Percentiles rank a stretch among this genome's conserved stretches.
These are phyloP conservation scores for Colletotrichum lentis DNA, from an alignment of 2,329 filamentous ascomycete species.

Conservation along the genomic window DNA sequence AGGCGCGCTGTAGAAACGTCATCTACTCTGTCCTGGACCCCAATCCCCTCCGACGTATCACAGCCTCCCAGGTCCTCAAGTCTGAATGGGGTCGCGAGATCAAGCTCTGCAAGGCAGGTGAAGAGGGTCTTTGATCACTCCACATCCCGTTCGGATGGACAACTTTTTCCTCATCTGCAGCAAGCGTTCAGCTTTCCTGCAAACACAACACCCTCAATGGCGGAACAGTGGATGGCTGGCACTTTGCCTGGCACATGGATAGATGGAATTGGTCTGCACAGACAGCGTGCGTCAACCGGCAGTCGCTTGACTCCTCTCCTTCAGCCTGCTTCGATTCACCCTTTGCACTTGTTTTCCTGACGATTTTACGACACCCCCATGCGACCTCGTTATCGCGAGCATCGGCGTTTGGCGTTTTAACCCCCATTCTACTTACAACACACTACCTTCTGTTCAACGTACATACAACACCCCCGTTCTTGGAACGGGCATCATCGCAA, in stretches of 20 bases:
- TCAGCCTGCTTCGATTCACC: conserved; percentile 30
- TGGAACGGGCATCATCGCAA: conserved; percentile 31
- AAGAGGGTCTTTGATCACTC: conserved; percentile 82
- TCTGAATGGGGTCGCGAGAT: conserved; percentile 99
- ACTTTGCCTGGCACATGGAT: conserved; percentile 15
- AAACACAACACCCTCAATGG: conserved; percentile 7
- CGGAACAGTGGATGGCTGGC: conserved; percentile 21
- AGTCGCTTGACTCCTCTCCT: conserved; percentile 21
- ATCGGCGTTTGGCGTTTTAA: conserved; percentile 39
- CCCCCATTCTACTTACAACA: conserved; percentile 30
- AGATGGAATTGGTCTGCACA: conserved; percentile 25
- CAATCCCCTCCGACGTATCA: conserved; percentile 90
- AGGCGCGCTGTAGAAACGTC: conserved; percentile 97
- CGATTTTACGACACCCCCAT: conserved; percentile 37
- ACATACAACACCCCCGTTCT: conserved; percentile 28
- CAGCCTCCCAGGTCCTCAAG: conserved; percentile 94
- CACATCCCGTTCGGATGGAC: neutral
- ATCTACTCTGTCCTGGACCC: conserved; percentile 99
- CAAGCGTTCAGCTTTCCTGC: neutral
- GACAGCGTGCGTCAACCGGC: conserved; percentile 28
- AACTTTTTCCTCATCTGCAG: neutral
- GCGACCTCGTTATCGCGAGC: conserved; percentile 37
- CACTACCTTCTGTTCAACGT: conserved; percentile 34
- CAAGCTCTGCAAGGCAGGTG: conserved; percentile 93
- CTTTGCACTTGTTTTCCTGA: conserved; percentile 35